Evolutionary conservation across 2,329 filamentous ascomycete genomes (phyloP), one percentile per base, ranked within the genome.

Genomic region (Fusarium secorum): DNA sequence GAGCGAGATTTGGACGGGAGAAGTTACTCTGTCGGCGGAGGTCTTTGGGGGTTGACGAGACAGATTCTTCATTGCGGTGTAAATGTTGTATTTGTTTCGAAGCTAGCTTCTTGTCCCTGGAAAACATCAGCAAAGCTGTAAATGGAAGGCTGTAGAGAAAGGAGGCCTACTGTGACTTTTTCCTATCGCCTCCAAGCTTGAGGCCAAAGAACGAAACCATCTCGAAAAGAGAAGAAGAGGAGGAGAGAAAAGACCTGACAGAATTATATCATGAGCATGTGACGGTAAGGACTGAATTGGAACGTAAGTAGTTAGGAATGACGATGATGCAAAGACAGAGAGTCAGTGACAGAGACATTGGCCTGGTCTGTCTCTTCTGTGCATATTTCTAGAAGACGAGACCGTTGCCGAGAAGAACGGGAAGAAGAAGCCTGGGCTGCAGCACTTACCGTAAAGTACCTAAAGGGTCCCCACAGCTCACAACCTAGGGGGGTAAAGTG

Each of bases 201-300:
- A 89, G 79, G 53, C 87, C 86, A 69, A 89, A 88, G 70, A 89
- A 87, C 5, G 87, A 88, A 26, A 89, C 87, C 87, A 89, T 89
- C 60, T 64, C 68, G 70, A 60, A 45, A 2, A 46, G 20, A 46
- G 26, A 46, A 46, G 26, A 45, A 28, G n/a, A 42, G 7, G 26
- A 35, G 55, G 62, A 48, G 39, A 63, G 55, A 49, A 55, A 42
- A 20, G 22, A 45, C 15, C 36, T 24, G 24, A 54, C n/a, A 28
- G 49, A 54, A 32, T 55, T 48, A 67, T 42, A 67, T 60, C 68
- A 71, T 70, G 57, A 70, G 68, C 57, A 46, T 60, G n/a, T 42
- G 59, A 57, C 52, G 38, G 52, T 55, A 55, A 55, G 11, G 52
- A 55, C 52, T 26, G 52, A 45, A 32, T 39, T 17, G 26, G 38